phyloP scores from a whole-genome alignment of 208 protist species.

The Leishmania aethiopica region DNA sequence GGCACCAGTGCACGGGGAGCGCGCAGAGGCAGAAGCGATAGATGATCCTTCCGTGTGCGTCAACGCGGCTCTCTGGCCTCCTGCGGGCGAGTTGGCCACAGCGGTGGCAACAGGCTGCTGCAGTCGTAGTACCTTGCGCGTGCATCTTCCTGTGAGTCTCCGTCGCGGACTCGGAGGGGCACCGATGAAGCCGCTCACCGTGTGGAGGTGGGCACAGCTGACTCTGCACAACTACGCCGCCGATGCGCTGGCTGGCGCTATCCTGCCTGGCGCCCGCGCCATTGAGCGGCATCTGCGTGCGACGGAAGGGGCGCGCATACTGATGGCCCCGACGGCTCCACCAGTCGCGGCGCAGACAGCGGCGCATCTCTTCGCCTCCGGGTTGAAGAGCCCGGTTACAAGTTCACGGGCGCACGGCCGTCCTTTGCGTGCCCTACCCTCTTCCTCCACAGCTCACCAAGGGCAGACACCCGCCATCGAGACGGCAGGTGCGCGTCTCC shows the following conservation, averaged over 20 bases:
- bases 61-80: not conserved
- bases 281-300: not conserved
- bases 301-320: not conserved
- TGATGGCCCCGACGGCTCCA: not conserved
- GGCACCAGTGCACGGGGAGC: not conserved
- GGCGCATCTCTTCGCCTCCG: not conserved
- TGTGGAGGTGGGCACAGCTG: conserved; percentile 13
- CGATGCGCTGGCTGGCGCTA: conserved; percentile 2
- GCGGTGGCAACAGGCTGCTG: not conserved
- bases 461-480: not conserved
- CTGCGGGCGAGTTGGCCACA: not conserved
- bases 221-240: conserved; percentile 30
- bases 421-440: not conserved
- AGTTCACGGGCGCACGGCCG: not conserved
- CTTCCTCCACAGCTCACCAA: not conserved
- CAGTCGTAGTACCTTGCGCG: not conserved
- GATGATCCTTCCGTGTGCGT: not conserved
- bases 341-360: not conserved
- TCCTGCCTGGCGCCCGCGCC: not conserved
- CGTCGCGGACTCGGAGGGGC: not conserved
- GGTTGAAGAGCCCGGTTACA: not conserved
- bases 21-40: not conserved
- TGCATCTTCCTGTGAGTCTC: not conserved
- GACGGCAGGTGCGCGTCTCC: not conserved
- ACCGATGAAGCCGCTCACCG: not conserved